Conservation (phyloP, 805 yeast species). For the Wickerhamiella slavikovae region DNA sequence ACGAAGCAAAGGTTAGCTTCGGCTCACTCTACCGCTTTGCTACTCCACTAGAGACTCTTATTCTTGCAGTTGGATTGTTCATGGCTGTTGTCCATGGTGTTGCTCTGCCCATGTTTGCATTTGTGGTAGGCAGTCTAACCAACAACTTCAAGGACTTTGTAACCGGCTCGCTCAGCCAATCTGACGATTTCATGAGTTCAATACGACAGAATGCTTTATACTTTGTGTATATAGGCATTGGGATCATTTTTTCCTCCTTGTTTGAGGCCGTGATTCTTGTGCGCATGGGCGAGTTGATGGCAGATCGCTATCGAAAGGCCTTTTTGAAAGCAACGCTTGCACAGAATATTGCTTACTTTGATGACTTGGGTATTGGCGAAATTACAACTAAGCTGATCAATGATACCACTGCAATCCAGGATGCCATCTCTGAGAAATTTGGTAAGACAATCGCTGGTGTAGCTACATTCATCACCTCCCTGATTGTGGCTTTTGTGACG, state of each 20-base stretch:
- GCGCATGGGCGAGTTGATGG: slow-evolving; percentile 19
- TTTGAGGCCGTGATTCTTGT: slow-evolving; percentile 16
- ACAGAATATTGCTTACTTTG: slow-evolving; percentile 21
- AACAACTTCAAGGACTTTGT: slow-evolving; percentile 16
- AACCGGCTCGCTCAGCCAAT: slow-evolving; percentile 9
- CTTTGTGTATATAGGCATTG: slow-evolving; percentile 19
- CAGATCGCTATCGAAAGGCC: slow-evolving; percentile 18
- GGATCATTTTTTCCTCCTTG: slow-evolving; percentile 11
- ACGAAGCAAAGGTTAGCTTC: too few species aligned
- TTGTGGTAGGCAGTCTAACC: slow-evolving; percentile 19
- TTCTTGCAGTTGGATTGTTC: slow-evolving; percentile 13
- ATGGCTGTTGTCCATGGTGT: slow-evolving; percentile 17
- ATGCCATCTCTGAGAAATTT: slow-evolving; percentile 19
- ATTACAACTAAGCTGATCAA: slow-evolving; percentile 20
- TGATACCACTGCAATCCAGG: slow-evolving; percentile 19
- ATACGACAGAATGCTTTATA: slow-evolving; percentile 18
- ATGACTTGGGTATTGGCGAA: slow-evolving; percentile 20
- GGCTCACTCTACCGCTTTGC: slow-evolving; percentile 18
- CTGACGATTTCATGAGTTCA: slow-evolving; percentile 14
- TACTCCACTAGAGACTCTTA: slow-evolving; percentile 10
- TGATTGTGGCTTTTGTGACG: slow-evolving; percentile 16
- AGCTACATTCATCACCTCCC: slow-evolving; percentile 17
- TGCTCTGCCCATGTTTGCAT: slow-evolving; percentile 18
- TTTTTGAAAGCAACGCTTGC: slow-evolving; percentile 16
- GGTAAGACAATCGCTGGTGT: slow-evolving; percentile 16